Percentiles rank a stretch among this genome's conserved stretches.
phyloP scores from a whole-genome alignment of 768 basidiomycete genomes.

The Suillus discolor region DNA sequence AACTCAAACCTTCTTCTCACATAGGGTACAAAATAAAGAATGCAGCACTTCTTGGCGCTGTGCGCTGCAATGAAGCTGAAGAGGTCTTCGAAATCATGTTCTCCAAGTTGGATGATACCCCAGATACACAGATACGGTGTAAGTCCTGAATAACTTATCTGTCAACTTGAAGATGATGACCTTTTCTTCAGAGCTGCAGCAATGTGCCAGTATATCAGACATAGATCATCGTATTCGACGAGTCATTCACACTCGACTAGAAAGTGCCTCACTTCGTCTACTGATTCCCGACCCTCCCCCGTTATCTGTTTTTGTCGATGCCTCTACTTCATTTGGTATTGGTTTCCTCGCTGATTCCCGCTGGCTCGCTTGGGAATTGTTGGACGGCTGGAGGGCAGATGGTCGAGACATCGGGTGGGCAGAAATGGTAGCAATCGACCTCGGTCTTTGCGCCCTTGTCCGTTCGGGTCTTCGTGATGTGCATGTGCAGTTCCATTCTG shows the following conservation, averaged over 20 bases:
- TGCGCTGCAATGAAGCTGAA: not conserved
- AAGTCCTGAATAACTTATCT: not conserved
- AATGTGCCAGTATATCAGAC: too few species aligned
- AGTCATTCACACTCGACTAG: not conserved
- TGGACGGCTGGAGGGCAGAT: conserved; percentile 28
- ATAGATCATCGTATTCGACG: not conserved
- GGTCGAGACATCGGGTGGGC: conserved; percentile 45
- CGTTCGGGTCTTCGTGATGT: conserved; percentile 20
- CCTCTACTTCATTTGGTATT: conserved; percentile 42
- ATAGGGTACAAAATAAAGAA: not conserved
- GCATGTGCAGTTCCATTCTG: conserved; percentile 37
- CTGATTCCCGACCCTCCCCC: conserved; percentile 11
- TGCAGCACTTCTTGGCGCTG: not conserved
- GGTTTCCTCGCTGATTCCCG: conserved; percentile 36
- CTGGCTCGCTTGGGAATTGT: conserved; percentile 46
- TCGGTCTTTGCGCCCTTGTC: conserved; percentile 38
- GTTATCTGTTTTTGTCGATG: conserved; percentile 38
- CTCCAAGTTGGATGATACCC: not conserved
- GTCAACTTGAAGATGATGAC: not conserved
- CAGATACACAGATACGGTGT: not conserved
- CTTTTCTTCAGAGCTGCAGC: not conserved
- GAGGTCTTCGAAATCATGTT: not conserved
- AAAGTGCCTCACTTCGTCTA: not conserved
- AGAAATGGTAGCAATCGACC: conserved; percentile 46
- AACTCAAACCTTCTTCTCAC: not conserved